Conservation (phyloP, 345 rosid genomes). For the Ricinus communis region DNA sequence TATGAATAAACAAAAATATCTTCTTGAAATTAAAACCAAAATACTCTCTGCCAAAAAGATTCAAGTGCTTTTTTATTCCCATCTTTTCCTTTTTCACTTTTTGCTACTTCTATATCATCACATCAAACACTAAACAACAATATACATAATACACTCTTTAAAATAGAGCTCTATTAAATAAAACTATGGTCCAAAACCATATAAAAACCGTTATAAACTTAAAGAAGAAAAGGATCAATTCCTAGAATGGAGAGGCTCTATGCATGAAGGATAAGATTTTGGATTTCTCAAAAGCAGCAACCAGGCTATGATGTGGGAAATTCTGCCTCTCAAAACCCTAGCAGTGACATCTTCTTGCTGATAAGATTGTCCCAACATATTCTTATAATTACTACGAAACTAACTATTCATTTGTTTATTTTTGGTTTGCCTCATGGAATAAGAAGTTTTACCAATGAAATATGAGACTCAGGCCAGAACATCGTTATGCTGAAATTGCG, state of each 20-base stretch:
- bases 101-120: no score
- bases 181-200: no score
- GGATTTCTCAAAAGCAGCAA: constrained; percentile 38
- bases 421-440: no score
- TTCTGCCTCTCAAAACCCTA: constrained; percentile 31
- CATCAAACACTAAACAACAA: no score
- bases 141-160: no score
- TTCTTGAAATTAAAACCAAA: neutral
- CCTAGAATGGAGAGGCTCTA: neutral
- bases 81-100: no score
- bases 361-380: constrained; percentile 7
- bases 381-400: neutral
- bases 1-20: constrained; percentile 11
- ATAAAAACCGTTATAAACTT: no score
- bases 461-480: no score
- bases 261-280: constrained; percentile 24
- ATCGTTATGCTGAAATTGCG: neutral
- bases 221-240: rapidly evolving
- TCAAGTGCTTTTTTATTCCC: no score
- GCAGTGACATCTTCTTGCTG: constrained; percentile 9
- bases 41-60: no score
- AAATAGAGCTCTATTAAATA: no score
- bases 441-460: no score
- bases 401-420: neutral
- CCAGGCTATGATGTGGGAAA: constrained; percentile 14